Percentiles rank a stretch among this genome's conserved stretches.
These are phyloP conservation scores for Chaetomiaceae sp. DNA, from an alignment of 2,329 filamentous ascomycete genomes.

Conservation along the genomic window DNA sequence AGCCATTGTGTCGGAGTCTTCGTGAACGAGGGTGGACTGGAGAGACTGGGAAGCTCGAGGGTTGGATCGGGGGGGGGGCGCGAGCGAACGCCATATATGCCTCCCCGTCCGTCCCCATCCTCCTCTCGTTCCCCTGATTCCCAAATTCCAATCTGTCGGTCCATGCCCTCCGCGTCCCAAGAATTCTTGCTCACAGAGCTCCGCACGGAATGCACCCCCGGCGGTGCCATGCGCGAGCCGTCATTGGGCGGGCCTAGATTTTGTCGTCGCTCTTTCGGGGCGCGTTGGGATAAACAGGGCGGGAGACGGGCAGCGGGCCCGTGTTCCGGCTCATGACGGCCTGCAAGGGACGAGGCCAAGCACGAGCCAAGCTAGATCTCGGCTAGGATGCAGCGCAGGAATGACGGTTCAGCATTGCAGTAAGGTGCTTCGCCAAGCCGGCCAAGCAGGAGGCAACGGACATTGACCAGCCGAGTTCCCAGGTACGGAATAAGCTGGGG, in stretches of 20 bases:
- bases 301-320: slow-evolving; percentile 12
- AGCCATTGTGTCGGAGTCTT: slow-evolving; percentile 10
- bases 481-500: slow-evolving; percentile 1
- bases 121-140: too few relatives aligned
- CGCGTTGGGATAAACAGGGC: neutral
- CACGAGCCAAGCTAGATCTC: too few relatives aligned
- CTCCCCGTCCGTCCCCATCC: neutral
- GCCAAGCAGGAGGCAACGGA: slow-evolving; percentile 13
- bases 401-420: neutral
- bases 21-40: neutral
- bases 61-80: neutral
- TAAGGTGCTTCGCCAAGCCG: neutral
- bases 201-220: slow-evolving; percentile 1
- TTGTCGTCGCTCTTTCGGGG: neutral
- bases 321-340: slow-evolving; percentile 3
- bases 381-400: neutral
- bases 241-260: slow-evolving; percentile 1
- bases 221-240: neutral
- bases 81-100: neutral
- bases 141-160: neutral
- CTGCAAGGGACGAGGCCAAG: slow-evolving; percentile 10
- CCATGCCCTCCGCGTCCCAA: neutral
- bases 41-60: neutral
- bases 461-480: slow-evolving; percentile 16
- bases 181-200: neutral